A percentile compares a stretch with the other conserved stretches of the same genome.
Evolutionary conservation across 257 asterid genomes (phyloP).

Genomic region (Avicennia marina): DNA sequence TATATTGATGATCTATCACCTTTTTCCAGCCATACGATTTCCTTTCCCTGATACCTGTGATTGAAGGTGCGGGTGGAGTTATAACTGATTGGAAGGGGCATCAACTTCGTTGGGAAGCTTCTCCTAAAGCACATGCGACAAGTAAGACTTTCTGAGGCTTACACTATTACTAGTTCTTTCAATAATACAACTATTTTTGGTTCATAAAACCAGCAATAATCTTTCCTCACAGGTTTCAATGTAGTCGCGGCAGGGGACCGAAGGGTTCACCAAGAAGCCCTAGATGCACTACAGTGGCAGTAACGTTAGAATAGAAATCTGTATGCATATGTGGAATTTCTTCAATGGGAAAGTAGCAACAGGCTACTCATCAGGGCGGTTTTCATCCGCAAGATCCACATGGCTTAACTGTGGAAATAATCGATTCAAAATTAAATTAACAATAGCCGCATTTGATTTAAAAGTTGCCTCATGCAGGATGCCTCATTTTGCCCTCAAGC

Average conservation of each 20-base stretch:
- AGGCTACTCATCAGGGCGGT: too few relatives aligned
- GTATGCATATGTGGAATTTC: neutral
- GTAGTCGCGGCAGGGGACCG: conserved; percentile 87
- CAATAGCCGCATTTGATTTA: too few relatives aligned
- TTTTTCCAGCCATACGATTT: conserved; percentile 85
- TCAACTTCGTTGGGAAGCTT: conserved; percentile 76
- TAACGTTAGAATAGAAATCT: conserved; percentile 15
- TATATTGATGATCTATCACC: neutral
- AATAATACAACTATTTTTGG: neutral
- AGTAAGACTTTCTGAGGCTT: conserved; percentile 33
- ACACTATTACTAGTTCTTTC: neutral
- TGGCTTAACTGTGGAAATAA: too few relatives aligned
- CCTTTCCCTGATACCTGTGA: conserved; percentile 89
- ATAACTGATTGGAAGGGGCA: conserved; percentile 87
- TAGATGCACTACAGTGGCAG: conserved; percentile 52
- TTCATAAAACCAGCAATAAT: neutral
- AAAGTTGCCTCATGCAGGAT: too few relatives aligned
- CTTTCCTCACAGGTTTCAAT: conserved; percentile 57
- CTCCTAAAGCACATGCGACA: conserved; percentile 52
- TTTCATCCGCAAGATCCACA: too few relatives aligned
- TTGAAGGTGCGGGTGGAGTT: conserved; percentile 92
- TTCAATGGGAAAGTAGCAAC: too few relatives aligned
- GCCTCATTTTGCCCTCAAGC: too few relatives aligned
- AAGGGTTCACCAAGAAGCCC: conserved; percentile 54
- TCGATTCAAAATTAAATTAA: too few relatives aligned